Percentiles rank a stretch among this genome's conserved stretches.
phyloP scores from a whole-genome alignment of 176 grass and related monocot genomes.

The Aegilops bicornis region DNA sequence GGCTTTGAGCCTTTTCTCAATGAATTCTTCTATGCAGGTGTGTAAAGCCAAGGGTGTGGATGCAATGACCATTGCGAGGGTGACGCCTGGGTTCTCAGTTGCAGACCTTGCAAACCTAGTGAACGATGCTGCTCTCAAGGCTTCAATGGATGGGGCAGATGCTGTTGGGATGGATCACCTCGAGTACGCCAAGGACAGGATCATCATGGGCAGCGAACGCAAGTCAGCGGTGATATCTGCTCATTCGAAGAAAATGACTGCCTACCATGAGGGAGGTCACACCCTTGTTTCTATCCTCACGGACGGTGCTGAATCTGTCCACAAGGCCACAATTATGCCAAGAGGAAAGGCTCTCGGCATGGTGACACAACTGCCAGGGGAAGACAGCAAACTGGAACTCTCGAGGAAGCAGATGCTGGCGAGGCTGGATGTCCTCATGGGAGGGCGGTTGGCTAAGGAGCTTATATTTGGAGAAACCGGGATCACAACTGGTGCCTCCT shows the following conservation, averaged over 20 bases:
- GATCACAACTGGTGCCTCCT: slow-evolving; percentile 42
- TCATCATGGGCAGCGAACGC: slow-evolving; percentile 59
- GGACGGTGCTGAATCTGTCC: slow-evolving; percentile 47
- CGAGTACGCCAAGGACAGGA: slow-evolving; percentile 56
- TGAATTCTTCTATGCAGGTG: slow-evolving; percentile 34
- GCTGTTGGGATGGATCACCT: slow-evolving; percentile 52
- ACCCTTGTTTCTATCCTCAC: slow-evolving; percentile 36
- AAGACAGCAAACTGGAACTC: slow-evolving; percentile 33
- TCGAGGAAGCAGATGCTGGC: slow-evolving; percentile 65
- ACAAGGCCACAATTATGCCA: slow-evolving; percentile 63
- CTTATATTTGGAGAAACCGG: slow-evolving; percentile 66
- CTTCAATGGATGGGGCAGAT: slow-evolving; percentile 57
- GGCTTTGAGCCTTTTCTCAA: neutral
- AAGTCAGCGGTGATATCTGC: slow-evolving; percentile 58
- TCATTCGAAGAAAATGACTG: slow-evolving; percentile 34
- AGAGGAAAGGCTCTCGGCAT: slow-evolving; percentile 56
- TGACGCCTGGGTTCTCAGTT: slow-evolving; percentile 44
- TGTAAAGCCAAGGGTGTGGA: slow-evolving; percentile 65
- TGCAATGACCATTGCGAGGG: slow-evolving; percentile 46
- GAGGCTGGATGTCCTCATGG: slow-evolving; percentile 61
- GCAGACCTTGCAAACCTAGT: slow-evolving; percentile 72
- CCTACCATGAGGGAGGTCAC: neutral
- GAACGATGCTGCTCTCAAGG: slow-evolving; percentile 59
- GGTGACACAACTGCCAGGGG: slow-evolving; percentile 39
- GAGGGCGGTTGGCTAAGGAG: slow-evolving; percentile 57